phyloP scores from a whole-genome alignment of 2,329 filamentous ascomycete species.

The Fusarium sp. region DNA sequence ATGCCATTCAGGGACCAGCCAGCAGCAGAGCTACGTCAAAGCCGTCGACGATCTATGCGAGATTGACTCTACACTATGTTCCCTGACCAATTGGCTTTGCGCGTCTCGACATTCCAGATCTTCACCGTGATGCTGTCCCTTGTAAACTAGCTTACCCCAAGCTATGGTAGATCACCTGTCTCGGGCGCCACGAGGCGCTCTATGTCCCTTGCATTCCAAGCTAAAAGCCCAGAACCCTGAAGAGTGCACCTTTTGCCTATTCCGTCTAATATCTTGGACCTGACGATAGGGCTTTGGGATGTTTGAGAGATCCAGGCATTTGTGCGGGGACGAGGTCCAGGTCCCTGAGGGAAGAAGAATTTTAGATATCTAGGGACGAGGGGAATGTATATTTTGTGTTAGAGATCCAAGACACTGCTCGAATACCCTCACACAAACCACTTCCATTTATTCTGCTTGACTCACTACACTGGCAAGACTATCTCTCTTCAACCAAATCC shows the following conservation, averaged over 20 bases:
- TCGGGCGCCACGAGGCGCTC: constrained; percentile 25
- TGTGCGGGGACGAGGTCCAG: not conserved
- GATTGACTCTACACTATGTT: constrained; percentile 10
- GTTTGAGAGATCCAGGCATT: constrained; percentile 14
- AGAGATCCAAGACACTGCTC: not conserved
- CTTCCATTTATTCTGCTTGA: not conserved
- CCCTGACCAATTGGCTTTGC: not conserved
- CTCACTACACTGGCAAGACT: not conserved
- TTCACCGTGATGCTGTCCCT: constrained; percentile 1
- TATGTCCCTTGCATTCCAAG: constrained; percentile 30
- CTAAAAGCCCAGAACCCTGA: constrained; percentile 25
- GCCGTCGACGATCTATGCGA: constrained; percentile 1
- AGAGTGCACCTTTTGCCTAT: constrained; percentile 15
- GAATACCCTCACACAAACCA: constrained; percentile 6
- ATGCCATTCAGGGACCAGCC: constrained; percentile 17
- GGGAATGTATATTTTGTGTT: not conserved
- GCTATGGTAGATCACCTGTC: constrained; percentile 3
- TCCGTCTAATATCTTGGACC: constrained; percentile 28
- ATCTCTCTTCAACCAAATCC: not conserved
- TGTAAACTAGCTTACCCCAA: constrained; percentile 1
- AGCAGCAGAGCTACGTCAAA: constrained; percentile 11
- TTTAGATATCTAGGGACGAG: constrained; percentile 1
- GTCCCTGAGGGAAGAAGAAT: not conserved
- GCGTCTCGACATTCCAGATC: constrained; percentile 22
- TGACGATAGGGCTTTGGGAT: constrained; percentile 22